Conservation (phyloP, 352 stramenopile species). For the Phytophthora pseudosyringae region DNA sequence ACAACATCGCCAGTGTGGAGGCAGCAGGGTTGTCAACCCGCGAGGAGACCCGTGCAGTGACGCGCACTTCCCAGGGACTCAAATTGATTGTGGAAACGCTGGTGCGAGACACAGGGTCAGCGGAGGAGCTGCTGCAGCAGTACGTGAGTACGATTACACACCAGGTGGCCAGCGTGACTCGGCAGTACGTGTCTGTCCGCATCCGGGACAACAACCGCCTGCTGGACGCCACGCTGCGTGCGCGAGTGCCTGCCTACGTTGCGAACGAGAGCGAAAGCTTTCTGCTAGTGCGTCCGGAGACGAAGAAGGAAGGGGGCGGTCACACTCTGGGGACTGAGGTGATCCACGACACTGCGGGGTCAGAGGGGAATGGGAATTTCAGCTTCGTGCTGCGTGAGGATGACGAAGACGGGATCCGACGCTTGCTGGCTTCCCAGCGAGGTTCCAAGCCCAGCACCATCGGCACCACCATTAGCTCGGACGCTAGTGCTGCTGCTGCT, state of each 20-base stretch:
- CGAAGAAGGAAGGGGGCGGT: constrained; percentile 34
- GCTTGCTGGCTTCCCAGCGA: constrained; percentile 29
- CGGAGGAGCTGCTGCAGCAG: constrained; percentile 76
- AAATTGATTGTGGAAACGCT: constrained; percentile 83
- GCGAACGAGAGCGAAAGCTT: constrained; percentile 74
- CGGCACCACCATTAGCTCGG: constrained; percentile 33
- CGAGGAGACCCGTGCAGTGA: constrained; percentile 52
- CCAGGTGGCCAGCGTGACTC: constrained; percentile 82
- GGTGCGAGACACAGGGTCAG: constrained; percentile 72
- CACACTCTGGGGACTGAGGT: constrained; percentile 22
- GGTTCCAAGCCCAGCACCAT: constrained; percentile 21
- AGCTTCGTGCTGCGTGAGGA: constrained; percentile 52
- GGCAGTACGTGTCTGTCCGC: constrained; percentile 79
- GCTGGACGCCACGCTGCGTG: constrained; percentile 75
- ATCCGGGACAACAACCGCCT: constrained; percentile 87
- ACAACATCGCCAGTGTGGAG: constrained; percentile 53
- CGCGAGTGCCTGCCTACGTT: constrained; percentile 70
- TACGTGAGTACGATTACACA: constrained; percentile 88
- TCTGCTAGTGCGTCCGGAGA: constrained; percentile 66
- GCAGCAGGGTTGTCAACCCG: constrained; percentile 45
- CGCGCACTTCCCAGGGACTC: constrained; percentile 59
- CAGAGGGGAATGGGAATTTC: constrained; percentile 17
- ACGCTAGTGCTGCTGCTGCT: constrained; percentile 45
- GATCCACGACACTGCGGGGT: constrained; percentile 1
- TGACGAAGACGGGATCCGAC: constrained; percentile 46